Evolutionary conservation across 2,329 filamentous ascomycete genomes (phyloP).

Genomic region (Scopulariopsis brevicaulis): DNA sequence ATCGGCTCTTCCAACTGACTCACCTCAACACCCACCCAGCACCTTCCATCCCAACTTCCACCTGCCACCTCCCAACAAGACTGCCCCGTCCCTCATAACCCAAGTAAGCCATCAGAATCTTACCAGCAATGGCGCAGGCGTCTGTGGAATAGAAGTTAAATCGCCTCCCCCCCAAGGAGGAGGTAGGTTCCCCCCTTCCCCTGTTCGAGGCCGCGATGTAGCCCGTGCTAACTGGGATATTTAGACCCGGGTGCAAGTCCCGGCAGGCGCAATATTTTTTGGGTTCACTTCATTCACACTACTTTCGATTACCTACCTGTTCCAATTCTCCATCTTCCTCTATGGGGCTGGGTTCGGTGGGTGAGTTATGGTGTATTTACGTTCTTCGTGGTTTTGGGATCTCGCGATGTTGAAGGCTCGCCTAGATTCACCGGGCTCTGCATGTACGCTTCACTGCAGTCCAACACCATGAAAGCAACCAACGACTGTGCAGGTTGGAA

Average conservation of each 20-base stretch:
- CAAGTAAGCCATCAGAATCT: background rate
- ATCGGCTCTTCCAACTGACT: background rate
- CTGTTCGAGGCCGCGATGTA: background rate
- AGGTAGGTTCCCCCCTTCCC: background rate
- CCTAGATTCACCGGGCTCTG: background rate
- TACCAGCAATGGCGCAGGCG: background rate
- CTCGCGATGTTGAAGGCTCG: background rate
- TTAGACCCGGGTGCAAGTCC: conserved; percentile 5
- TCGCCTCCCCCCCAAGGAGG: conserved; percentile 4
- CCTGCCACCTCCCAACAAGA: background rate
- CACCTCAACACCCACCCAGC: background rate
- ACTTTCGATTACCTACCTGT: background rate
- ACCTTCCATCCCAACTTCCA: background rate
- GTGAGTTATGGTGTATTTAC: no score
- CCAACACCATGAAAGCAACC: no score
- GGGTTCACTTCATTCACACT: background rate
- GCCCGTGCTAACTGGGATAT: background rate
- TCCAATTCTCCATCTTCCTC: background rate
- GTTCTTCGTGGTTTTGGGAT: no score
- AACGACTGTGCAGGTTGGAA: no score
- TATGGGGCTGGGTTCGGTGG: no score
- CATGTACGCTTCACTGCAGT: no score
- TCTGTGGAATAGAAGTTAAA: conserved; percentile 4
- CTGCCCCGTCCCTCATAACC: background rate
- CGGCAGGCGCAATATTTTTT: background rate